Conservation (phyloP, 2,329 filamentous ascomycete species). For the Verticillium albo-atrum region DNA sequence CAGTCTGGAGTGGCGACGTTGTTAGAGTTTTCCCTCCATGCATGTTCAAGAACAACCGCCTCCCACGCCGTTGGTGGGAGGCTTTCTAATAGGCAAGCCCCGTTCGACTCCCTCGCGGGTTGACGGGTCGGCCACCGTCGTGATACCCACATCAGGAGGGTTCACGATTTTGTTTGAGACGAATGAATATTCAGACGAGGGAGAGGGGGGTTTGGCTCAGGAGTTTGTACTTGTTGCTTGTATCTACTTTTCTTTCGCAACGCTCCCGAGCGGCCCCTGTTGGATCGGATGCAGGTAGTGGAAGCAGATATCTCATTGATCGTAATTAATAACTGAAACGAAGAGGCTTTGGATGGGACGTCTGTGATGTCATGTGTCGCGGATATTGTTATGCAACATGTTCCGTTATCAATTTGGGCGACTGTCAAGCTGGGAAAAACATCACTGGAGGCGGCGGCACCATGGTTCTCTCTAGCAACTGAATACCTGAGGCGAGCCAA, state of each 20-base stretch:
- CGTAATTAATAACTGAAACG: background rate
- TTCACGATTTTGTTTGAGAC: background rate
- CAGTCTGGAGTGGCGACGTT: background rate
- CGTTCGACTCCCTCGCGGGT: background rate
- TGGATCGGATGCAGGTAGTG: background rate
- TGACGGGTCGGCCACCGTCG: background rate
- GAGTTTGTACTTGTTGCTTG: background rate
- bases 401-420: no score
- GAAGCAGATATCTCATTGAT: constrained; percentile 1
- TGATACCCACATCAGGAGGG: background rate
- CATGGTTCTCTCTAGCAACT: no score
- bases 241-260: background rate
- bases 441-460: no score
- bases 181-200: background rate
- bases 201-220: background rate
- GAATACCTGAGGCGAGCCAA: no score
- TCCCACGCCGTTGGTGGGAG: background rate
- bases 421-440: no score
- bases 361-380: background rate
- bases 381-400: no score
- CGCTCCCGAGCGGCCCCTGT: background rate
- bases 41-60: background rate
- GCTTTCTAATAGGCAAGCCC: background rate
- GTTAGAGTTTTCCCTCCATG: background rate
- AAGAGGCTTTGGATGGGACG: background rate